Evolutionary conservation across 176 grass and related monocot genomes (phyloP), one percentile per base, ranked within the genome.

Genomic region (Phyllostachys edulis): DNA sequence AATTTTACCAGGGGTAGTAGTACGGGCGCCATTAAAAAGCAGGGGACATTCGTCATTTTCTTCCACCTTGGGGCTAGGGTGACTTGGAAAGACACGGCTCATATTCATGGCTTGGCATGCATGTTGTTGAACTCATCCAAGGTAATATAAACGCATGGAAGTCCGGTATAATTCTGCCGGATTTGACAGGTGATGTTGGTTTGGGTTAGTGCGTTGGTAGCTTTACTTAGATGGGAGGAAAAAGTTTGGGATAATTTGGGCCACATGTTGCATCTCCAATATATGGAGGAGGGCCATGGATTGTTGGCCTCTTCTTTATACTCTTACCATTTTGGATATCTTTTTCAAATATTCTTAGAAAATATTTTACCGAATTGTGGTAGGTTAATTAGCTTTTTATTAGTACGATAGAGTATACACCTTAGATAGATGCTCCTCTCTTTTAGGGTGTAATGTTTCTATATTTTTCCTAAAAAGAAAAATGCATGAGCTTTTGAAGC

Each of bases 241-340:
- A 75, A 59, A 60, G 50, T 7, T 50, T 15, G 37, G 62, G 26
- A 34, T 2, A 51, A 37, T 67, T 21, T 27, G 72, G 71, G 63
- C 85, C 85, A 69, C 63, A 87, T 76, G 79, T 82, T 76, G 49
- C 63, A 38, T 76, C 79, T 15, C 27, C 18, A n/a, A 65, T n/a
- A 23, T 42, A 5, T 46, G 84, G 76, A 64, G 55, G 20, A 55
- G 52, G 42, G 64, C 40, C 68, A 5, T 46, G 15, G 24, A 26
- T 64, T 75, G 39, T 14, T 21, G 26, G 62, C 61, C 62, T 82
- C 78, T 76, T 15, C 29, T 67, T 87, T 60, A 3, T 46, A 9
- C 23, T 44, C 42, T n/a, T n/a, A n/a, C 38, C 71, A 27, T 76
- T 82, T 76, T 87, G 50, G 12, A 63, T 29, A 6, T 78, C 23